phyloP scores from a whole-genome alignment of 768 basidiomycete species.

The Agrocybe pediades region DNA sequence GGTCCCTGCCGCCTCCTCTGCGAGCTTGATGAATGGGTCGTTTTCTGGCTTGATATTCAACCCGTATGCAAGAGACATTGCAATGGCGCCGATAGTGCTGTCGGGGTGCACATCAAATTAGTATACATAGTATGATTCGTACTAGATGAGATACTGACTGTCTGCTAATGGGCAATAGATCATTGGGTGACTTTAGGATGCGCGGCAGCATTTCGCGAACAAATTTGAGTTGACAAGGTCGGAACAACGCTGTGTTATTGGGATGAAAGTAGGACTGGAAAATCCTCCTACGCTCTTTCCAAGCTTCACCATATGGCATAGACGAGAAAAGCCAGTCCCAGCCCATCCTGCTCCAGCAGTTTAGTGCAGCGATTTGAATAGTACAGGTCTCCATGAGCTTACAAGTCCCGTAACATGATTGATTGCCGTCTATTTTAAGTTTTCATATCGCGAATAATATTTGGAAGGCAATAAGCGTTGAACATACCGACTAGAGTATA shows the following conservation, averaged over 20 bases:
- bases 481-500: constrained; percentile 8
- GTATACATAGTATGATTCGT: background rate
- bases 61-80: constrained; percentile 49
- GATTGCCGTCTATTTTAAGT: constrained; percentile 1
- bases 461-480: background rate
- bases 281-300: constrained; percentile 41
- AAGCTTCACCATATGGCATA: constrained; percentile 40
- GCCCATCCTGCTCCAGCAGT: constrained; percentile 34
- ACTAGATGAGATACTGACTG: constrained; percentile 30
- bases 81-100: constrained; percentile 42
- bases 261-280: constrained; percentile 44
- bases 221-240: constrained; percentile 28
- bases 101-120: background rate
- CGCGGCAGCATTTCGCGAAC: constrained; percentile 31
- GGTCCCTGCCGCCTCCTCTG: constrained; percentile 36
- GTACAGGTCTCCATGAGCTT: background rate
- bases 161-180: constrained; percentile 34
- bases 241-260: constrained; percentile 29
- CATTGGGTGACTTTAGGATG: constrained; percentile 34
- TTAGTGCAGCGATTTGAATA: too few species aligned
- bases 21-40: constrained; percentile 46
- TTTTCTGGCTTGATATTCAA: constrained; percentile 36
- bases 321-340: constrained; percentile 40
- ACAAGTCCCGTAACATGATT: constrained; percentile 10
- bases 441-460: background rate